phyloP scores from a whole-genome alignment of 768 basidiomycete species.

The Suillus cothurnatus region DNA sequence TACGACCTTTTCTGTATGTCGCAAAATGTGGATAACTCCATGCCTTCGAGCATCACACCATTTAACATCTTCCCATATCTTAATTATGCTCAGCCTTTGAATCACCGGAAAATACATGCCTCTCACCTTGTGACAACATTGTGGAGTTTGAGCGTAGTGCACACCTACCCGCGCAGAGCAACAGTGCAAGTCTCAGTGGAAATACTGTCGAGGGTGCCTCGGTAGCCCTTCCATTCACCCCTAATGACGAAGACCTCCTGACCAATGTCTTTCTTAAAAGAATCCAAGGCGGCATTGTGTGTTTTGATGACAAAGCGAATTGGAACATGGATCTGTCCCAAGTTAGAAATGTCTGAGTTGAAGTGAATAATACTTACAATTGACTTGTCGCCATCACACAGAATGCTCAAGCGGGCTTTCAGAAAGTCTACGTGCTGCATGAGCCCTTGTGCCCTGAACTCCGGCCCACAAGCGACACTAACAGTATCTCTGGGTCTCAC shows the following conservation, averaged over 20 bases:
- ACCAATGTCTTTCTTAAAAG: neutral
- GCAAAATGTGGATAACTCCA: no score
- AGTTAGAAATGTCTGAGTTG: neutral
- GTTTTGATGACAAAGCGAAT: neutral
- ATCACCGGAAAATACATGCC: neutral
- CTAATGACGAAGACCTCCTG: neutral
- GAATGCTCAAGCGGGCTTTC: fast-evolving
- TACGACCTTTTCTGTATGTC: no score
- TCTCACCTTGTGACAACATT: neutral
- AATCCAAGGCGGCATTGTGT: neutral
- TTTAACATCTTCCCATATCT: no score
- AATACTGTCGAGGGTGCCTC: neutral
- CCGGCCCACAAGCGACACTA: neutral
- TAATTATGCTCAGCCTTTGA: neutral
- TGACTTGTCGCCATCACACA: neutral
- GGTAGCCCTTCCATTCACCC: neutral
- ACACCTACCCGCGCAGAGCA: neutral
- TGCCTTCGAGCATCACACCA: no score
- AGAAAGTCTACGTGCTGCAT: neutral
- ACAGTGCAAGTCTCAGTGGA: neutral
- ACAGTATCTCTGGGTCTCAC: neutral
- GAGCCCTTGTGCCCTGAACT: neutral
- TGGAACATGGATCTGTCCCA: neutral
- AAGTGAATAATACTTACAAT: neutral
- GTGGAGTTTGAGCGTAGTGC: neutral